phyloP scores from a whole-genome alignment of 306 rosid genomes.

The Prunus davidiana region DNA sequence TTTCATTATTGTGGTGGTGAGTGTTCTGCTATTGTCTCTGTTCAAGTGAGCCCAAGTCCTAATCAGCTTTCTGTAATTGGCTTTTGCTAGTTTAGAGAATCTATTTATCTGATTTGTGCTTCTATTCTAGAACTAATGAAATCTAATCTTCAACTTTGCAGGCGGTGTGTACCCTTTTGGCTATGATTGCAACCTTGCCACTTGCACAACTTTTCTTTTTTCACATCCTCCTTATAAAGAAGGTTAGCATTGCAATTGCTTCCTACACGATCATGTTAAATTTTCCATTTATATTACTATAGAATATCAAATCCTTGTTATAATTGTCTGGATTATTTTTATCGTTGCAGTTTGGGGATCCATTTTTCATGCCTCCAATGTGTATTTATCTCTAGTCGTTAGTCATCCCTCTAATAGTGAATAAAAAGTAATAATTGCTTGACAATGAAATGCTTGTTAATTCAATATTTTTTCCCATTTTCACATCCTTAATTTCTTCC shows the following conservation, averaged over 20 bases:
- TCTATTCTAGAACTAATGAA: conserved; percentile 6
- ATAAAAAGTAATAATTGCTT: neutral
- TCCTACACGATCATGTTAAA: neutral
- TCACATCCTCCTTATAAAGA: conserved; percentile 91
- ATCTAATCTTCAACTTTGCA: conserved; percentile 25
- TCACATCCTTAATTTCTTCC: neutral
- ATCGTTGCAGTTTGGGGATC: neutral
- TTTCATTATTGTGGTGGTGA: conserved; percentile 81
- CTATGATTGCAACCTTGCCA: conserved; percentile 91
- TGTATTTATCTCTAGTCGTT: neutral
- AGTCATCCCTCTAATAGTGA: neutral
- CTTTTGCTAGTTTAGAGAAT: neutral
- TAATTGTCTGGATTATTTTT: neutral
- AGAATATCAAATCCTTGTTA: neutral
- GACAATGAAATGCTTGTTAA: neutral
- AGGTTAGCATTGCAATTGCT: conserved; percentile 41
- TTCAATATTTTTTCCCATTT: neutral
- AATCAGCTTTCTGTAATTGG: conserved; percentile 1
- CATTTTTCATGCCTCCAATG: neutral
- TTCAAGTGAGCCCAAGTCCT: neutral
- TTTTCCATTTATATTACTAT: neutral
- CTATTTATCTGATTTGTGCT: neutral
- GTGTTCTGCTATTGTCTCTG: conserved; percentile 23
- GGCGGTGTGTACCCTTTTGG: conserved; percentile 89
- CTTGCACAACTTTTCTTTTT: conserved; percentile 93